Evolutionary conservation across 2,329 filamentous ascomycete genomes (phyloP), one percentile per base, ranked within the genome.

Genomic region (Stagonosporopsis rhizophila): DNA sequence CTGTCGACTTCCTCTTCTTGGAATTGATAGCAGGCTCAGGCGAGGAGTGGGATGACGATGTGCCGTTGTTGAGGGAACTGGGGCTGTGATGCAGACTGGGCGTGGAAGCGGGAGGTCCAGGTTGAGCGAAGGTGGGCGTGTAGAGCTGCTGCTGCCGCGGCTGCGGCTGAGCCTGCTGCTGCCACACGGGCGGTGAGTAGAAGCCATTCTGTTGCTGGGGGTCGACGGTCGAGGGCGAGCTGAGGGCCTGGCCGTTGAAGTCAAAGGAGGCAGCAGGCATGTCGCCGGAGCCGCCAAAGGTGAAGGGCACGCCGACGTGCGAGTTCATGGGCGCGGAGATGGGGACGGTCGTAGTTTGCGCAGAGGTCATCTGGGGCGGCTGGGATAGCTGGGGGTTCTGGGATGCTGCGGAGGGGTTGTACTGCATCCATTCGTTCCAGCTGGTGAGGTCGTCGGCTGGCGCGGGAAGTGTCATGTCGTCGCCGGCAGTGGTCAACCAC

Each of bases 21-120:
- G 60, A 58, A 25, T 61, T 66, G 4, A 56, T 41, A 4, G 53
- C 46, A n/a, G 80, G 81, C 22, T 81, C 87, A n/a, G 88, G 87
- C 2, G 88, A 90, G 11, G 87, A 87, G 53, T 74, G 87, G 2
- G 86, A 88, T 6, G 75, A 77, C 2, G 75, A 73, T 5, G 74
- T 73, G 51, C 62, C 68, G 44, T 74, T 70, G 62, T 71, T 66
- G 15, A 68, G 62, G 9, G 75, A 77, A 53, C 51, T 65, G 4
- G 75, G 75, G 53, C 75, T 77, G 51, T 75, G 71, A 32, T 72
- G 72, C 28, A 77, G 69, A 38, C 75, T 75, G 0, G 75, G 75
- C 2, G 72, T 76, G 0, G 65, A 66, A 14, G 68, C 65, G n/a
- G 74, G 71, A 6, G 62, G 58, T 6, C 63, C 62, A 2, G 64